Base-by-base conservation (phyloP, 2,329 filamentous ascomycete genomes). In the Coleophoma cylindrospora region DNA sequence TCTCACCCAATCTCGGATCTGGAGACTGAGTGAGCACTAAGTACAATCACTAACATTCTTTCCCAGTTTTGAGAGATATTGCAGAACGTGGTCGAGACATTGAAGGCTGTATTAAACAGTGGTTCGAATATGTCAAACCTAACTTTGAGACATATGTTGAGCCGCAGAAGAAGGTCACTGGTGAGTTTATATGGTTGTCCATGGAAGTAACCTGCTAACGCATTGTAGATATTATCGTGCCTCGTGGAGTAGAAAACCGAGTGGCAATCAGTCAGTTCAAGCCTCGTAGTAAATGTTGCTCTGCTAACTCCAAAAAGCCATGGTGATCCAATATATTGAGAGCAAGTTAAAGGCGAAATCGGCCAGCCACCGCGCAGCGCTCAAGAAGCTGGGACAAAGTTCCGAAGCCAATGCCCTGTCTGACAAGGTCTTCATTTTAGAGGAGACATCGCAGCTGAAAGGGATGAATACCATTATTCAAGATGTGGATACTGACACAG, bases 71-170 rank as follows among this genome's bases (percentile, higher is more conserved):
- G 90, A 87, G 94, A 63, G 94, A 99, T 70, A 89, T 97, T 19
- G 83, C 83, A 60, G 89, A 96, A 61, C 84, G 94, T 62, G 92
- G 89, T 3, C 81, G 94, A 64, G 92, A 96, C 63, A 87, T 97
- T 50, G 88, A 96, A 65, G 94, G 94, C 38, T 92, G 91, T 63
- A 91, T 99, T 67, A 97, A 97, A 69, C 94, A 99, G 68, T 99
- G 94, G 94, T 96, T 97, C 66, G 74, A 74, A 11, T 99, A 88
- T 65, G 94, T 99, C 40, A 99, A 99, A 70, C 94, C 94, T 3
- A 97, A 97, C 64, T 97, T 95, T 62, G 87, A 92, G 67, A 89
- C 87, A 76, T 97, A 82, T 64, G 94, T 99, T 50, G 87, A 95
- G 55, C 94, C 94, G 34, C 94, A 99, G 67, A 80, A 91, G 49